These are phyloP conservation scores for Microcyclosporella mali DNA, from an alignment of 2,329 filamentous ascomycete genomes.

Conservation along the genomic window DNA sequence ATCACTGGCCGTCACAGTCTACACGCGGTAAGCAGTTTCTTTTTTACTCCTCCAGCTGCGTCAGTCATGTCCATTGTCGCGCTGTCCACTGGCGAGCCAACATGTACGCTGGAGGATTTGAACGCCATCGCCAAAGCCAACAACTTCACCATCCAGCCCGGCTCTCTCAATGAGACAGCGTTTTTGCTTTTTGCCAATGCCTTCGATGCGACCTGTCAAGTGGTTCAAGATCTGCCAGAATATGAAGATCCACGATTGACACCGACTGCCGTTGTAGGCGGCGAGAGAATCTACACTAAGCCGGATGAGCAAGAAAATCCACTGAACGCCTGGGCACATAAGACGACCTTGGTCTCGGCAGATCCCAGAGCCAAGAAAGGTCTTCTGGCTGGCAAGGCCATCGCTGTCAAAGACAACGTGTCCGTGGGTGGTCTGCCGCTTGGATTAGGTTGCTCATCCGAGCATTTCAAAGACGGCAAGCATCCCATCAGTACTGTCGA, in stretches of 20 bases:
- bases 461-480: conserved; percentile 35
- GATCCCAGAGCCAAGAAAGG: conserved; percentile 18
- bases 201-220: conserved; percentile 25
- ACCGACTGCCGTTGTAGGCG: conserved; percentile 24
- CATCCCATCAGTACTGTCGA: conserved; percentile 36
- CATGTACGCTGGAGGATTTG: conserved; percentile 23
- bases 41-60: not conserved
- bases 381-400: conserved; percentile 25
- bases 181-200: conserved; percentile 26
- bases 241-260: conserved; percentile 33
- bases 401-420: conserved; percentile 47
- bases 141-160: conserved; percentile 21
- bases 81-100: conserved; percentile 24
- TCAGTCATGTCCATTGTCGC: conserved; percentile 27
- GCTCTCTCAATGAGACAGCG: conserved; percentile 19
- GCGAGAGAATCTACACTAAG: conserved; percentile 20
- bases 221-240: conserved; percentile 31
- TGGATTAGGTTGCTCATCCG: conserved; percentile 38
- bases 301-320: conserved; percentile 33
- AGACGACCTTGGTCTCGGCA: conserved; percentile 27
- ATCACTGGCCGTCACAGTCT: not conserved
- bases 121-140: conserved; percentile 16
- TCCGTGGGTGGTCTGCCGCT: conserved; percentile 41
- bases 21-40: not conserved
- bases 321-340: conserved; percentile 42